Evolutionary conservation across 352 stramenopile species (phyloP), one percentile per base, ranked within the genome.

Genomic region (Aphanomyces astaci): DNA sequence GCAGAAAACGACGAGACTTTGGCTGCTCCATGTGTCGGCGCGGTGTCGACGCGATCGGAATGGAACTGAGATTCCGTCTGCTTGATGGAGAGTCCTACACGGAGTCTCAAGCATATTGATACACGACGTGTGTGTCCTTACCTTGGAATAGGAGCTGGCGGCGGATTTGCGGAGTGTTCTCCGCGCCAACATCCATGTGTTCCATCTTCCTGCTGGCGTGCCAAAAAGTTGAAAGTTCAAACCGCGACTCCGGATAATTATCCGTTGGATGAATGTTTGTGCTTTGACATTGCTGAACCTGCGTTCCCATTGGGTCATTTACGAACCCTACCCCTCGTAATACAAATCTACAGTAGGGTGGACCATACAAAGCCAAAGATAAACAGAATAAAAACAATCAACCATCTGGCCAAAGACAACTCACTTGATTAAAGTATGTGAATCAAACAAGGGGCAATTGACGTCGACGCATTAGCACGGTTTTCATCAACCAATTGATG

Each of bases 91-190:
- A 33, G 43, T 10, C 62, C 62, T 68, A 60, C 25, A 32, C 3
- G 33, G 25, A 43, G 17, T 31, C 32, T 46, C 22, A 0, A 59
- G 48, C 48, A 55, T 11, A 22, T n/a, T n/a, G n/a, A n/a, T n/a
- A n/a, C n/a, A n/a, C n/a, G n/a, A n/a, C n/a, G n/a, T n/a, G n/a
- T n/a, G n/a, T n/a, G n/a, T n/a, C n/a, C 27, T 56, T 28, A 68
- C 60, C 60, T 54, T 66, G 32, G 33, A 68, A 68, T 11, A 59
- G 22, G 33, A 68, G 62, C 48, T 68, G 56, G 1, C 62, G 62
- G 15, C 43, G 46, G n/a, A 68, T 40, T 11, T 51, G 49, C n/a
- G 62, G 43, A 19, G 62, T 59, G 43, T 68, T 68, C 45, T 68
- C 62, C 30, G 57, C n/a, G 2, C 22, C 43, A 31, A 64, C 43